These are phyloP conservation scores for Ceratobasidium sp. DNA, from an alignment of 1,284 basidiomycete species.

Conservation along the genomic window DNA sequence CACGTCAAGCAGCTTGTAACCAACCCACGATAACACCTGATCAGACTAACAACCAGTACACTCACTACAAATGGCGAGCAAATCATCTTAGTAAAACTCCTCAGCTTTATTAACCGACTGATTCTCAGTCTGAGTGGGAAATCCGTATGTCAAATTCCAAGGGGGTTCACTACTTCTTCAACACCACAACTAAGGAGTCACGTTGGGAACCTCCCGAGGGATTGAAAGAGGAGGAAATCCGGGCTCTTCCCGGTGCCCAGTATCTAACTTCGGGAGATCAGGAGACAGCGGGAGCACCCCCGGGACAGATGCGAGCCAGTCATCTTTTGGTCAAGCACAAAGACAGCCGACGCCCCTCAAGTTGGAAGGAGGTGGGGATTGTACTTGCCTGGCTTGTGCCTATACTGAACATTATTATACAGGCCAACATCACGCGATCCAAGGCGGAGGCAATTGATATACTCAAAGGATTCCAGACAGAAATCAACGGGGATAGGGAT, in stretches of 20 bases:
- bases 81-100: not conserved
- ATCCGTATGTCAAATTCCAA: conserved; percentile 86
- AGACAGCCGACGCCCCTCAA: conserved; percentile 87
- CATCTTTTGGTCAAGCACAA: conserved; percentile 95
- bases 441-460: conserved; percentile 89
- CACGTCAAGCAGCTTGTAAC: no score
- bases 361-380: conserved; percentile 88
- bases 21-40: no score
- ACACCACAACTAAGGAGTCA: conserved; percentile 77
- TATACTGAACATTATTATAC: conserved; percentile 17
- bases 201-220: conserved; percentile 85
- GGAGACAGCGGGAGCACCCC: conserved; percentile 50
- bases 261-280: conserved; percentile 60
- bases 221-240: conserved; percentile 73
- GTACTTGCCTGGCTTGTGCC: conserved; percentile 49
- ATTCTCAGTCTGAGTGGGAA: conserved; percentile 69
- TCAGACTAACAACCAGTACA: no score
- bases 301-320: conserved; percentile 86
- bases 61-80: conserved; percentile 6
- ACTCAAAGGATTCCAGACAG: conserved; percentile 71
- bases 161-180: conserved; percentile 90
- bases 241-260: conserved; percentile 76
- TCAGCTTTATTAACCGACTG: not conserved
- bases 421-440: conserved; percentile 88
- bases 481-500: conserved; percentile 70